Conservation (phyloP, 2,329 filamentous ascomycete species). For the Clonostachys rosea region DNA sequence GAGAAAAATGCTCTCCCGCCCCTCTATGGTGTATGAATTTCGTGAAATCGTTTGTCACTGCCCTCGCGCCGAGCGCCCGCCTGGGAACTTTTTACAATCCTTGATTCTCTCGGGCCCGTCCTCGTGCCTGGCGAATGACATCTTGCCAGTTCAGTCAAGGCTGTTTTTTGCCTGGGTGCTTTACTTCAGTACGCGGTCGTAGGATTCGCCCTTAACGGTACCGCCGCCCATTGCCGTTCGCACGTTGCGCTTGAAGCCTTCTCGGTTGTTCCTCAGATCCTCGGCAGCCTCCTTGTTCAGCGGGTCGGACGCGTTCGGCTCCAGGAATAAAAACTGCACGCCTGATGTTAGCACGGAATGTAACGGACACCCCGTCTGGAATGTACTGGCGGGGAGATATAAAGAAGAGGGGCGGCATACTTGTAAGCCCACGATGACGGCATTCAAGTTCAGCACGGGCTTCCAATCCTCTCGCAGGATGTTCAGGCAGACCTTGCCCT, state of each 20-base stretch:
- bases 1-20: no score
- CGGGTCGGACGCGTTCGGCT: conserved; percentile 96
- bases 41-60: no score
- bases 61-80: no score
- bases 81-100: no score
- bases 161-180: not conserved
- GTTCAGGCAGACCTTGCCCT: conserved; percentile 97
- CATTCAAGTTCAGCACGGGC: conserved; percentile 93
- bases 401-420: conserved; percentile 36
- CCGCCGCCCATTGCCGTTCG: conserved; percentile 79
- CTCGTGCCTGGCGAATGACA: no score
- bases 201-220: conserved; percentile 64
- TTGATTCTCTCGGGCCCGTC: no score
- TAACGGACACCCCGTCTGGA: not conserved
- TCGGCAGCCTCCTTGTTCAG: conserved; percentile 97
- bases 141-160: no score
- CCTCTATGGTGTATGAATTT: no score
- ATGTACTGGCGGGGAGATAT: not conserved
- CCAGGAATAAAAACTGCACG: conserved; percentile 85
- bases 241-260: conserved; percentile 90
- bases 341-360: not conserved
- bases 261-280: conserved; percentile 79
- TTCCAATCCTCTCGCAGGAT: conserved; percentile 99
- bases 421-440: conserved; percentile 91
- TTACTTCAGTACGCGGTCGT: conserved; percentile 74